A percentile compares a stretch with the other conserved stretches of the same genome.
These are phyloP conservation scores for Rhizophagus prolifer DNA, from an alignment of 192 early-diverging fungal species.

Conservation along the genomic window DNA sequence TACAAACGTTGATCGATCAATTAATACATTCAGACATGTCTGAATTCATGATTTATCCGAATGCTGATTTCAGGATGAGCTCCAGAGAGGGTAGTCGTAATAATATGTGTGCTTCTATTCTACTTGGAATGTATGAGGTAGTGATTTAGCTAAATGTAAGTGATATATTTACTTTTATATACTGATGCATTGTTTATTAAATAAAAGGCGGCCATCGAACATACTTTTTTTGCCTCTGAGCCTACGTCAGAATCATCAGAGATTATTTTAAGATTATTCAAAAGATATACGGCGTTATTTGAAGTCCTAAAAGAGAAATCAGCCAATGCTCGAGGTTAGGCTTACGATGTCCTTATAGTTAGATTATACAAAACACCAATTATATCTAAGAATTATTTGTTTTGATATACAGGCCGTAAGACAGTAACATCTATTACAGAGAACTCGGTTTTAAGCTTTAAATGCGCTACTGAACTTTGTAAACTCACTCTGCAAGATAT, in stretches of 20 bases:
- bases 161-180: neutral
- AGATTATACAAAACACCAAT: neutral
- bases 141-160: neutral
- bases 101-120: constrained; percentile 47
- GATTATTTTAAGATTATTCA: constrained; percentile 44
- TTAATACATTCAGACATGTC: constrained; percentile 57
- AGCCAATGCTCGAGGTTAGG: constrained; percentile 43
- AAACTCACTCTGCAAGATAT: constrained; percentile 39
- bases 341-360: neutral
- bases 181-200: neutral
- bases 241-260: constrained; percentile 35
- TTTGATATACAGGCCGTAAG: constrained; percentile 35
- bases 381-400: neutral
- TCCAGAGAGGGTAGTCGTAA: constrained; percentile 55
- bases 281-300: constrained; percentile 43
- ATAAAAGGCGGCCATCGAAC: constrained; percentile 38
- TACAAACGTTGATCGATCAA: constrained; percentile 40
- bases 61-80: constrained; percentile 60
- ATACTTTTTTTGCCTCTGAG: constrained; percentile 31
- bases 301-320: constrained; percentile 48
- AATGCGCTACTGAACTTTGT: constrained; percentile 37
- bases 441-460: constrained; percentile 31
- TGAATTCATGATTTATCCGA: constrained; percentile 65
- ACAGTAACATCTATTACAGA: neutral
- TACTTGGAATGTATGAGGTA: constrained; percentile 62